These are phyloP conservation scores for Colletotrichum lini DNA, from an alignment of 2,329 filamentous ascomycete genomes.

Conservation along the genomic window DNA sequence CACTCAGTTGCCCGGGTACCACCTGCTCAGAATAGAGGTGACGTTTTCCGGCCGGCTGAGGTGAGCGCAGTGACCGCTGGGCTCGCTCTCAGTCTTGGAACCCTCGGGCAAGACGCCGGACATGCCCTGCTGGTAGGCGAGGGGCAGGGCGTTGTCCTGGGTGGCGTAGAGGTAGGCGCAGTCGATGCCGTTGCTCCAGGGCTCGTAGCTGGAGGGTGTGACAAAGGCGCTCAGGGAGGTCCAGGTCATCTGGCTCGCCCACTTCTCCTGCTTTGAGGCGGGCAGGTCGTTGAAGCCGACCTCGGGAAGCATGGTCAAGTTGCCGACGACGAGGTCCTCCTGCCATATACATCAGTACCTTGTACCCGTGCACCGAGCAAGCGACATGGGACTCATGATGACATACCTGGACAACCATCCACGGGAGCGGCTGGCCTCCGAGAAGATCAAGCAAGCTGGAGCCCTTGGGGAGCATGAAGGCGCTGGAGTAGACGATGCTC, in stretches of 20 bases:
- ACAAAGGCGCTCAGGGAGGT: conserved; percentile 36
- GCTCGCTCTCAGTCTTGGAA: conserved; percentile 37
- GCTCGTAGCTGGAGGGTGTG: conserved; percentile 45
- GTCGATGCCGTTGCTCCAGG: conserved; percentile 49
- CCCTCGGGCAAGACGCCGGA: conserved; percentile 39
- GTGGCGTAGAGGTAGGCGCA: conserved; percentile 47
- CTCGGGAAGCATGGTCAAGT: conserved; percentile 36
- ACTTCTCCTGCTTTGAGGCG: conserved; percentile 35
- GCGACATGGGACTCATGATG: not conserved
- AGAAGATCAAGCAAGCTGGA: conserved; percentile 47
- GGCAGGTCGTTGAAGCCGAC: conserved; percentile 40
- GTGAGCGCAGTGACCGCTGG: conserved; percentile 39
- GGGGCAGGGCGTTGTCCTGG: conserved; percentile 46
- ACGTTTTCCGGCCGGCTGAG: conserved; percentile 34
- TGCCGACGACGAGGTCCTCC: conserved; percentile 37
- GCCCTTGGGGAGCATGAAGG: conserved; percentile 51
- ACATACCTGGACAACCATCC: conserved; percentile 48
- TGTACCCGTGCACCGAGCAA: conserved; percentile 39
- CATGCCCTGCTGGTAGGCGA: conserved; percentile 46
- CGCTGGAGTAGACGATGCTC: conserved; percentile 53
- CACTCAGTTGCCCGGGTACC: conserved; percentile 35
- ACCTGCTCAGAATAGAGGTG: conserved; percentile 37
- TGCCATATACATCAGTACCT: conserved; percentile 10
- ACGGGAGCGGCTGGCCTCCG: conserved; percentile 45
- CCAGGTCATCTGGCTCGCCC: conserved; percentile 37